A percentile compares a stretch with the other conserved stretches of the same genome.
Evolutionary conservation across 148 eudicot species (phyloP).

Genomic region (Heliamphora exappendiculata): DNA sequence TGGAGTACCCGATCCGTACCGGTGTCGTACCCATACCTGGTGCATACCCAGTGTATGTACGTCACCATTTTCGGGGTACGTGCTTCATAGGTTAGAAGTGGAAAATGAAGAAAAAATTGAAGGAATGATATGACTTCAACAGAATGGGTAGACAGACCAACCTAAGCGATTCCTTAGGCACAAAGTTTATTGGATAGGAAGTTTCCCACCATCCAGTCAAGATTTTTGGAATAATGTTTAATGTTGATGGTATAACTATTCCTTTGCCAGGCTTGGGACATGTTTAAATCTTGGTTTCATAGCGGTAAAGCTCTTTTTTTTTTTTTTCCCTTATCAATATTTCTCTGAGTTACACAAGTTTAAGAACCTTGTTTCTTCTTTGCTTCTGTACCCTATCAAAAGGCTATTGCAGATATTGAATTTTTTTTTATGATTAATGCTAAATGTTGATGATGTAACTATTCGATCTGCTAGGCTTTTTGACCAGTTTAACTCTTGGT

Average conservation of each 20-base stretch:
- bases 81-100: too few species aligned
- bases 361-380: conserved; percentile 5
- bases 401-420: conserved; percentile 70
- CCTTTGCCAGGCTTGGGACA: background rate
- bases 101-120: background rate
- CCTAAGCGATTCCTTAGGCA: background rate
- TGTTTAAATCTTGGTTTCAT: background rate
- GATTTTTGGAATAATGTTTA: background rate
- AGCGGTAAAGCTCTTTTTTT: background rate
- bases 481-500: too few species aligned
- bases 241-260: background rate
- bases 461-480: too few species aligned
- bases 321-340: background rate
- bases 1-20: too few species aligned
- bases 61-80: too few species aligned
- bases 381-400: conserved; percentile 9
- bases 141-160: background rate
- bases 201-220: background rate
- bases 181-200: background rate
- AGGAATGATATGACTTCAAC: background rate
- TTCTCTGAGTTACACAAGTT: background rate
- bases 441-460: too few species aligned
- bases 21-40: too few species aligned
- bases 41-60: too few species aligned
- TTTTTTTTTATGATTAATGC: too few species aligned